Evolutionary conservation across 306 rosid genomes (phyloP).

Genomic region (Casuarina glauca): DNA sequence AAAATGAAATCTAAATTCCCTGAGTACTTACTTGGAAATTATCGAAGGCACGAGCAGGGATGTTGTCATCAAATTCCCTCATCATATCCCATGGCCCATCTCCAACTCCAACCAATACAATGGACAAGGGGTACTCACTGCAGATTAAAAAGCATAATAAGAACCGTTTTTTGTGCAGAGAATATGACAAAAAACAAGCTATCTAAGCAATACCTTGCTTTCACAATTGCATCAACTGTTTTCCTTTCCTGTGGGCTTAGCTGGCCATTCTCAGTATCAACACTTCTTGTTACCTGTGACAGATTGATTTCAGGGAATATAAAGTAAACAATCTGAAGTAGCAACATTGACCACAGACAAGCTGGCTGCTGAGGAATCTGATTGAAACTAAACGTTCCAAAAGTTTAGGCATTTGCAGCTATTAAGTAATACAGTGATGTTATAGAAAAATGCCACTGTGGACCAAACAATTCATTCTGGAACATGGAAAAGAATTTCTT

Average conservation of each 20-base stretch:
- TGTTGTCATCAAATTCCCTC: slow-evolving; percentile 88
- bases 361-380: not conserved
- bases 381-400: not conserved
- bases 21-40: slow-evolving; percentile 76
- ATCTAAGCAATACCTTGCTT: slow-evolving; percentile 67
- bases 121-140: slow-evolving; percentile 84
- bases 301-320: slow-evolving; percentile 18
- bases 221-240: slow-evolving; percentile 90
- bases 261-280: slow-evolving; percentile 71
- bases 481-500: not conserved
- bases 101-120: slow-evolving; percentile 91
- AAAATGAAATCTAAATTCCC: slow-evolving; percentile 19
- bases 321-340: slow-evolving; percentile 15
- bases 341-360: slow-evolving; percentile 9
- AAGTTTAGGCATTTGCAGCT: not conserved
- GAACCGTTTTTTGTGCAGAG: slow-evolving; percentile 3
- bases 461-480: too few species aligned
- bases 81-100: slow-evolving; percentile 99
- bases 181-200: slow-evolving; percentile 3
- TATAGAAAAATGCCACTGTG: not conserved
- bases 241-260: slow-evolving; percentile 86
- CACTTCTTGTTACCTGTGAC: slow-evolving; percentile 91
- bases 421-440: not conserved
- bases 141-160: slow-evolving; percentile 21
- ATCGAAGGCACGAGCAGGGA: slow-evolving; percentile 90